Conservation (phyloP, 2,329 filamentous ascomycete species). For the Epichloe elymi region DNA sequence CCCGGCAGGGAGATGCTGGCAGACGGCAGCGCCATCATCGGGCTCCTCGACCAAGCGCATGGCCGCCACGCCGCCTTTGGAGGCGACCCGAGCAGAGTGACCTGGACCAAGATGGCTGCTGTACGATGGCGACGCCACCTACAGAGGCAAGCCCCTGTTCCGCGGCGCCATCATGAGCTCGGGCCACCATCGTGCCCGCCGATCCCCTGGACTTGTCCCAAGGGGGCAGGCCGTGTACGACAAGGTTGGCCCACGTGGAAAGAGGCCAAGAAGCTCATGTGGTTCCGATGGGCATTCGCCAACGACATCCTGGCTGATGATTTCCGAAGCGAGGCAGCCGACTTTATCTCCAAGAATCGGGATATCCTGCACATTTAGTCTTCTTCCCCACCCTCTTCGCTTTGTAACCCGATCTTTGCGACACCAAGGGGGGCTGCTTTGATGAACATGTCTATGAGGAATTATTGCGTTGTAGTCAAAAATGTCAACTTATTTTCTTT, state of each 20-base stretch:
- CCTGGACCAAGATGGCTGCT: slow-evolving; percentile 30
- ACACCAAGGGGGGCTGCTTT: neutral
- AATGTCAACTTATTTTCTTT: too few species aligned
- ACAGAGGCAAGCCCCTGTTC: slow-evolving; percentile 1
- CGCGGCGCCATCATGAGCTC: slow-evolving; percentile 5
- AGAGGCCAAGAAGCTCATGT: slow-evolving; percentile 33
- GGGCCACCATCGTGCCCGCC: slow-evolving; percentile 33
- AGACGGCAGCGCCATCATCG: slow-evolving; percentile 55
- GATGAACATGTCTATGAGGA: neutral
- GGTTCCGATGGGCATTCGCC: slow-evolving; percentile 25
- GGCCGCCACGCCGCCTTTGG: slow-evolving; percentile 46
- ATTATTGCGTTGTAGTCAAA: neutral
- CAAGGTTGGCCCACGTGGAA: slow-evolving; percentile 29
- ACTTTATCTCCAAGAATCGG: slow-evolving; percentile 15
- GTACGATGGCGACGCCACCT: slow-evolving; percentile 50
- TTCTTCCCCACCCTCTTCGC: too few species aligned
- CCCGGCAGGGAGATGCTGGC: neutral
- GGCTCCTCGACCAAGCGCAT: slow-evolving; percentile 42
- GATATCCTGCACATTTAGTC: slow-evolving; percentile 13
- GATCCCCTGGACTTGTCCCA: neutral
- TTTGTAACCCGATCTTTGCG: too few species aligned
- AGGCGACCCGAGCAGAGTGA: slow-evolving; percentile 47
- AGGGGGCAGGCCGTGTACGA: neutral
- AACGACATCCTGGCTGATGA: slow-evolving; percentile 23
- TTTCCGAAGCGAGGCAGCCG: slow-evolving; percentile 20